phyloP scores from a whole-genome alignment of 345 rosid species.

The Microthlaspi erraticum region DNA sequence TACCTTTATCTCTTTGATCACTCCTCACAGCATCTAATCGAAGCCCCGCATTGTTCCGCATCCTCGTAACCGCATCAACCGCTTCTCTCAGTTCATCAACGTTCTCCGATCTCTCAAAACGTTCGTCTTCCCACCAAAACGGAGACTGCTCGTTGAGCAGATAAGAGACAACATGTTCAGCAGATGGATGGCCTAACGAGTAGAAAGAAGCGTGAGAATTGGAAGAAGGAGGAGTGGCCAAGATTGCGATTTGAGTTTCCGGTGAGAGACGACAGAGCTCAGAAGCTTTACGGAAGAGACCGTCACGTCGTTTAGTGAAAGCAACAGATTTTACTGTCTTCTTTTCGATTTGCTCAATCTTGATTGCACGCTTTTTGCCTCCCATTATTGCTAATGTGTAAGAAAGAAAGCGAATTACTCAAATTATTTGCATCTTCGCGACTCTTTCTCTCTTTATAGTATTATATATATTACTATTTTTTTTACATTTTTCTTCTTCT shows the following conservation, averaged over 20 bases:
- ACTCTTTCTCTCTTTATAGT: too few relatives aligned
- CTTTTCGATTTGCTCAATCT: background rate
- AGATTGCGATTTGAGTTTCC: constrained; percentile 6
- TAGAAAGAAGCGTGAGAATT: constrained; percentile 33
- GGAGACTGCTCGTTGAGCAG: background rate
- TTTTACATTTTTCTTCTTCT: too few relatives aligned
- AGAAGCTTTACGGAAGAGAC: constrained; percentile 26
- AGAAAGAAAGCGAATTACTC: background rate
- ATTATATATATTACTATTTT: too few relatives aligned
- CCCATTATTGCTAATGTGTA: background rate
- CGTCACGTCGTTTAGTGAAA: constrained; percentile 16
- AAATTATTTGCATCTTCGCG: too few relatives aligned
- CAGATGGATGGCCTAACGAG: constrained; percentile 28
- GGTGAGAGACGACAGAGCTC: constrained; percentile 11
- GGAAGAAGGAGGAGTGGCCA: constrained; percentile 9
- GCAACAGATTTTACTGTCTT: background rate
- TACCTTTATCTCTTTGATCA: constrained; percentile 1
- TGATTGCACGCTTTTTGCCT: background rate
- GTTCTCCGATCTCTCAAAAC: background rate
- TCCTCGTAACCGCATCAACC: background rate
- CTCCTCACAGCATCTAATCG: constrained; percentile 20
- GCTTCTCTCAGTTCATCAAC: background rate
- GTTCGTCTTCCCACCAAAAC: constrained; percentile 31
- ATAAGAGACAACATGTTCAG: constrained; percentile 4
- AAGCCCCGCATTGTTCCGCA: background rate